phyloP scores from a whole-genome alignment of 805 yeast genomes.

The Pichia manshurica region DNA sequence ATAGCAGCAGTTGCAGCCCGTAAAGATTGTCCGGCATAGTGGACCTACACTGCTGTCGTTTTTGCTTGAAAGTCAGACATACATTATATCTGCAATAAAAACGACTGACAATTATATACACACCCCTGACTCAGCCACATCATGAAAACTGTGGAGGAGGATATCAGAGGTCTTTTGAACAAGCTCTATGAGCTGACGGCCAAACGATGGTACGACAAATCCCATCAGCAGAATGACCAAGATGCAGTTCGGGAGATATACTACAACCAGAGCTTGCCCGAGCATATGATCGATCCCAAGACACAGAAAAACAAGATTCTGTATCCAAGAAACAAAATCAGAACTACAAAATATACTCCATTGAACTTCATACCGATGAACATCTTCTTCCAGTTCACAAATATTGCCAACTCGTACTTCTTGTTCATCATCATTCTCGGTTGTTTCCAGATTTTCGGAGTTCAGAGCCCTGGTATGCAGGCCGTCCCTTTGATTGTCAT shows the following conservation, averaged over 20 bases:
- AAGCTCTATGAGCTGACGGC: neutral
- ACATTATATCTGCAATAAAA: too few relatives aligned
- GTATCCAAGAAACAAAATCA: slow-evolving; percentile 52
- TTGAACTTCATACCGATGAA: slow-evolving; percentile 53
- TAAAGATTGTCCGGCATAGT: too few relatives aligned
- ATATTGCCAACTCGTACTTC: slow-evolving; percentile 58
- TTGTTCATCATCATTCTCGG: slow-evolving; percentile 50
- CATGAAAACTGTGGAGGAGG: slow-evolving; percentile 12
- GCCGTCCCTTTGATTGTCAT: slow-evolving; percentile 80
- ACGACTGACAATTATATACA: too few relatives aligned
- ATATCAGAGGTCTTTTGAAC: slow-evolving; percentile 1
- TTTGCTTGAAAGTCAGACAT: too few relatives aligned
- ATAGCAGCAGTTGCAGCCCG: too few relatives aligned
- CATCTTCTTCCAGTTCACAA: slow-evolving; percentile 47
- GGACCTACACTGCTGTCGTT: too few relatives aligned
- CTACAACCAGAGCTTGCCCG: slow-evolving; percentile 57
- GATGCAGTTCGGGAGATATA: slow-evolving; percentile 39
- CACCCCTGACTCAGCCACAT: neutral
- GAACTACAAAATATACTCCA: slow-evolving; percentile 61
- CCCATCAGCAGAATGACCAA: neutral
- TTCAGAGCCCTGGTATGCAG: slow-evolving; percentile 62
- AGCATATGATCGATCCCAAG: slow-evolving; percentile 48
- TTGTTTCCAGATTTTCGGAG: slow-evolving; percentile 67
- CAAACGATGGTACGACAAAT: neutral
- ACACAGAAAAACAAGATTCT: slow-evolving; percentile 39